phyloP scores from a whole-genome alignment of 768 basidiomycete species.

The Arthromyces matolae region DNA sequence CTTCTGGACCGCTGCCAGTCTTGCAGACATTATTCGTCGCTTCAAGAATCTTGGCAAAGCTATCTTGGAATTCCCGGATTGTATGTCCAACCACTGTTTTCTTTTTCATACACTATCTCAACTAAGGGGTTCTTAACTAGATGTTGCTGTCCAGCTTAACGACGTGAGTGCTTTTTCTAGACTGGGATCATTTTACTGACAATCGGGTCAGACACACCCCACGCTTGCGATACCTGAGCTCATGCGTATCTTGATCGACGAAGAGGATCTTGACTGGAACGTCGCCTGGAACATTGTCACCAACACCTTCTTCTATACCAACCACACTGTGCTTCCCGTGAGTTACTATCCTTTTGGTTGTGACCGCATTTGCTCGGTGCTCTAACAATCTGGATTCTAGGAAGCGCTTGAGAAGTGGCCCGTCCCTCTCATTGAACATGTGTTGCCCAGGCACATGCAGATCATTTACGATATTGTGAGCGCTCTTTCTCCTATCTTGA shows the following conservation, averaged over 20 bases:
- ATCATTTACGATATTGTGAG: slow-evolving; percentile 87
- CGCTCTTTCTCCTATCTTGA: slow-evolving; percentile 15
- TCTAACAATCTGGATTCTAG: slow-evolving; percentile 28
- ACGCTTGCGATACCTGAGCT: slow-evolving; percentile 93
- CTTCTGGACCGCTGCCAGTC: slow-evolving; percentile 87
- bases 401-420: slow-evolving; percentile 92
- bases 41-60: slow-evolving; percentile 88
- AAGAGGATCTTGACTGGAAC: slow-evolving; percentile 84
- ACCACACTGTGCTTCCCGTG: slow-evolving; percentile 89
- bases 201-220: slow-evolving; percentile 78
- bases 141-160: slow-evolving; percentile 89
- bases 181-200: background rate
- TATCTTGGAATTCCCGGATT: slow-evolving; percentile 77
- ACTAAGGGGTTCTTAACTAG: slow-evolving; percentile 31
- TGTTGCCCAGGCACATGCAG: slow-evolving; percentile 86
- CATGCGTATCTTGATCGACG: slow-evolving; percentile 88
- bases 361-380: background rate
- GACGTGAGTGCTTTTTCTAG: slow-evolving; percentile 44
- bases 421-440: slow-evolving; percentile 77
- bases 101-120: background rate
- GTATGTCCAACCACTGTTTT: slow-evolving; percentile 31
- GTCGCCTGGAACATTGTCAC: slow-evolving; percentile 84
- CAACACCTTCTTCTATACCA: slow-evolving; percentile 93
- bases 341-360: slow-evolving; percentile 30
- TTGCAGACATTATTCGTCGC: slow-evolving; percentile 85